Conservation (phyloP, 176 grass and related monocot species). For the Rhynchospora pubera region DNA sequence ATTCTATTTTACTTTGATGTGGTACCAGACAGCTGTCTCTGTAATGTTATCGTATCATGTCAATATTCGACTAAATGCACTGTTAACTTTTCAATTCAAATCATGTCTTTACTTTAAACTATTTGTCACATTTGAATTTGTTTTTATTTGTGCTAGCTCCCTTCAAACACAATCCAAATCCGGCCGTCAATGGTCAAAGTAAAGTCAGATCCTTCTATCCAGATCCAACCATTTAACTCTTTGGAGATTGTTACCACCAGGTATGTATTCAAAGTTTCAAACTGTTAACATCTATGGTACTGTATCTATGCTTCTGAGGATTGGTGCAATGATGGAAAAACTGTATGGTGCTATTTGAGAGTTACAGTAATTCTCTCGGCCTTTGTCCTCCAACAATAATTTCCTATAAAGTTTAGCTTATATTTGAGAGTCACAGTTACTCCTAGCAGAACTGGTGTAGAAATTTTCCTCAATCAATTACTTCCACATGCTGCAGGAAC, state of each 20-base stretch:
- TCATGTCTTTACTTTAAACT: neutral
- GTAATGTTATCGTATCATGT: neutral
- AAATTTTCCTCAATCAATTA: no score
- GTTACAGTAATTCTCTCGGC: no score
- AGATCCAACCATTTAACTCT: conserved; percentile 30
- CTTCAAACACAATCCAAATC: conserved; percentile 27
- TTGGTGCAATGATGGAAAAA: neutral
- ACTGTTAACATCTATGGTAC: neutral
- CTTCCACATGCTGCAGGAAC: no score
- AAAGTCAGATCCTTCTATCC: conserved; percentile 14
- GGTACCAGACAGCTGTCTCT: neutral
- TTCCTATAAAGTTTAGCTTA: no score
- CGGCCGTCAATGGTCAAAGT: conserved; percentile 40
- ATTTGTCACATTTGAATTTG: neutral
- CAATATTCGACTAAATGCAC: neutral
- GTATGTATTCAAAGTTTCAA: conserved; percentile 11
- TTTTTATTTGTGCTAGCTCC: conserved; percentile 23
- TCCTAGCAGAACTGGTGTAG: no score
- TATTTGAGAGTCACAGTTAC: no score
- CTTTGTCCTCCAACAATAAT: no score
- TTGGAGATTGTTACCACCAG: conserved; percentile 35
- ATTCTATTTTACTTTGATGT: neutral
- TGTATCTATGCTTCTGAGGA: neutral
- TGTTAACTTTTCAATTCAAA: neutral
- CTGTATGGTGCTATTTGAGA: no score